Evolutionary conservation across 257 asterid genomes (phyloP).

Genomic region (Ophiorrhiza pumila): DNA sequence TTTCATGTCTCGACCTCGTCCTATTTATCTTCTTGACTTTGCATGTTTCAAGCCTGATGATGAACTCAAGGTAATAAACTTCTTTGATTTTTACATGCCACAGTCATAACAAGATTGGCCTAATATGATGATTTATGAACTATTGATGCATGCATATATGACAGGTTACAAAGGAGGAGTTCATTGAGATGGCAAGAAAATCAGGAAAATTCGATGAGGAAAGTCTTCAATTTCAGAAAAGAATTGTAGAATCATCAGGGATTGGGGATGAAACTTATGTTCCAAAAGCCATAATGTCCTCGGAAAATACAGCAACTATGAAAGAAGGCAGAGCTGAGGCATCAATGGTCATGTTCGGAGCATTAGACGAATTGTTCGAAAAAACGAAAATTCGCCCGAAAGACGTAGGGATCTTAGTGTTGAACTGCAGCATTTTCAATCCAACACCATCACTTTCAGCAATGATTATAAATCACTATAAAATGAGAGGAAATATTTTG

Average conservation of each 20-base stretch:
- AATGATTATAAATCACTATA: constrained; percentile 88
- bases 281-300: constrained; percentile 64
- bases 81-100: too few species aligned
- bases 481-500: constrained; percentile 82
- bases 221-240: constrained; percentile 60
- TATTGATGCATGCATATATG: constrained; percentile 2
- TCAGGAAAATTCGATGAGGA: constrained; percentile 69
- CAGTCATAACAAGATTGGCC: too few species aligned
- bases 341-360: constrained; percentile 78
- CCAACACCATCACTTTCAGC: constrained; percentile 99
- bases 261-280: constrained; percentile 80
- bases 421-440: constrained; percentile 91
- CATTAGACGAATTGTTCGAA: constrained; percentile 83
- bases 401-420: constrained; percentile 79
- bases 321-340: constrained; percentile 94
- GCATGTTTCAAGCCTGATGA: constrained; percentile 84
- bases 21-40: constrained; percentile 73
- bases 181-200: constrained; percentile 65
- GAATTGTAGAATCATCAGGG: constrained; percentile 76
- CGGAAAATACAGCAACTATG: constrained; percentile 78
- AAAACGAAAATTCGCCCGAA: constrained; percentile 60
- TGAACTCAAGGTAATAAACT: constrained; percentile 70
- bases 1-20: constrained; percentile 64
- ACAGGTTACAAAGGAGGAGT: constrained; percentile 74
- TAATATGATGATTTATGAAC: too few species aligned